These are phyloP conservation scores for Epichloe coenophiala DNA, from an alignment of 2,329 filamentous ascomycete species.

Conservation along the genomic window DNA sequence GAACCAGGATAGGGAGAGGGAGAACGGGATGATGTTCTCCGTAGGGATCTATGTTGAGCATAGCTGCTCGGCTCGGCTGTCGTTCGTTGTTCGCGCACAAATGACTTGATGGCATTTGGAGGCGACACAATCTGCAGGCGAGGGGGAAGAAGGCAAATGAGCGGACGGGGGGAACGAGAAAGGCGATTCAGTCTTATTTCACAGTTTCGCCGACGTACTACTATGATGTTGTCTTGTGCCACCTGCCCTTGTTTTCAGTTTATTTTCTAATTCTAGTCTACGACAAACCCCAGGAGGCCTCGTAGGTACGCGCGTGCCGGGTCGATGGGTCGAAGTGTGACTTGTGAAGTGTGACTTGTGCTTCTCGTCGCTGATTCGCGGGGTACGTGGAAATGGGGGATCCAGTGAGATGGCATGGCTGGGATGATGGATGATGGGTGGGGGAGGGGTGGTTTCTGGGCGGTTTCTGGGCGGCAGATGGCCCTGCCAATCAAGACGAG, in stretches of 20 bases:
- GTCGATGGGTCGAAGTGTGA: too few species aligned
- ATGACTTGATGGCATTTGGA: background rate
- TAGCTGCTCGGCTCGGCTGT: too few species aligned
- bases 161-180: background rate
- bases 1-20: accelerated
- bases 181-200: background rate
- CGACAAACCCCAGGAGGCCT: too few species aligned
- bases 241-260: background rate
- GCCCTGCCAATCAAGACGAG: too few species aligned
- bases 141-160: background rate
- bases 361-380: background rate
- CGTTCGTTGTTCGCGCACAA: background rate
- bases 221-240: background rate
- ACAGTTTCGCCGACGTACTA: background rate
- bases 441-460: too few species aligned
- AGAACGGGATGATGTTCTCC: too few species aligned
- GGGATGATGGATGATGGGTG: too few species aligned
- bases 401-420: background rate
- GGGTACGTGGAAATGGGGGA: background rate
- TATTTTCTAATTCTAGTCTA: background rate
- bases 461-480: too few species aligned
- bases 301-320: too few species aligned
- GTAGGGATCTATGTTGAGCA: too few species aligned
- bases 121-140: background rate
- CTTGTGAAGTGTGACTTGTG: background rate